phyloP scores from a whole-genome alignment of 2,329 filamentous ascomycete species.

The Aspergillus hortae region DNA sequence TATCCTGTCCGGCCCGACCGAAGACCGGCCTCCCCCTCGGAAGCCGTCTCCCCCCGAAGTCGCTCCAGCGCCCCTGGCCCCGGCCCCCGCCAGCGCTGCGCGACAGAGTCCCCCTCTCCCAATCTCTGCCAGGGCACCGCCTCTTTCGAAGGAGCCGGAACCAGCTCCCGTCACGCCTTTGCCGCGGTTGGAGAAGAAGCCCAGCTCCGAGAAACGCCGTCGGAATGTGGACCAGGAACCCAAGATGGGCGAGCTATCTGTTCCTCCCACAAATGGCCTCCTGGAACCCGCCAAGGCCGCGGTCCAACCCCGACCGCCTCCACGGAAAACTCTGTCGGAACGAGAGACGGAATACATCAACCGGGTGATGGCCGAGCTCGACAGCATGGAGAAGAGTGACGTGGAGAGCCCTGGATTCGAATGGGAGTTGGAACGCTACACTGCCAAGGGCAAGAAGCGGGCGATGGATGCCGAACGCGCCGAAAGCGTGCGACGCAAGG shows the following conservation, averaged over 20 bases:
- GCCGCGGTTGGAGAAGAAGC: conserved; percentile 28
- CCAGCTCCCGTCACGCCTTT: conserved; percentile 23
- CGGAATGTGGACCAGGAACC: conserved; percentile 19
- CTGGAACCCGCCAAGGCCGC: conserved; percentile 14
- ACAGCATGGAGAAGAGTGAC: conserved; percentile 56
- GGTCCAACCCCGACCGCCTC: conserved; percentile 33
- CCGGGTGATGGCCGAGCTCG: conserved; percentile 59
- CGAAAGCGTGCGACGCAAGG: conserved; percentile 64
- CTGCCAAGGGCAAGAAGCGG: conserved; percentile 60
- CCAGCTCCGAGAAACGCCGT: conserved; percentile 24
- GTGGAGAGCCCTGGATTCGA: conserved; percentile 53
- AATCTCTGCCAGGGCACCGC: conserved; percentile 14
- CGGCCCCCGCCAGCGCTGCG: conserved; percentile 9
- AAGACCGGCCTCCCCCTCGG: conserved; percentile 49
- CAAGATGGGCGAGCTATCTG: conserved; percentile 15
- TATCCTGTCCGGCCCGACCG: conserved; percentile 78
- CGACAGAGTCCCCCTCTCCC: conserved; percentile 20
- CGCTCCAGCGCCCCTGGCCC: conserved; percentile 16
- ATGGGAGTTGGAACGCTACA: conserved; percentile 52
- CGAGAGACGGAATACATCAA: conserved; percentile 69
- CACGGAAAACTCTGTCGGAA: conserved; percentile 51
- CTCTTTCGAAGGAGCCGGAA: conserved; percentile 20
- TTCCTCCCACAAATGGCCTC: conserved; percentile 24
- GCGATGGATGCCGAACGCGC: conserved; percentile 60
- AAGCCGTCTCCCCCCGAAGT: conserved; percentile 44